phyloP scores from a whole-genome alignment of 257 asterid genomes.

The Linderniella brevidens region DNA sequence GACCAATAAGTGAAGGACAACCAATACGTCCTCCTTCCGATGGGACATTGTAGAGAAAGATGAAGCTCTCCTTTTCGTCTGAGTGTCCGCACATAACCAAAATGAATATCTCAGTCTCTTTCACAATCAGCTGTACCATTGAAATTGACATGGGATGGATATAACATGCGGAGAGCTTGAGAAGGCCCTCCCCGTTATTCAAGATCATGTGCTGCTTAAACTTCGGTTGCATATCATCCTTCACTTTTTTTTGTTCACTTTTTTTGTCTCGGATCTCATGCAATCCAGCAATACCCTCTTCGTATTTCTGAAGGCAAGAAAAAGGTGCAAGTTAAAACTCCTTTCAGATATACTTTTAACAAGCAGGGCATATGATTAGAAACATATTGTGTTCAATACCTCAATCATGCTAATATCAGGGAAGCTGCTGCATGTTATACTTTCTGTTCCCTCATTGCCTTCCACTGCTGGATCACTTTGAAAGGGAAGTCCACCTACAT shows the following conservation, averaged over 20 bases:
- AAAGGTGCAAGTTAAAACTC: conserved; percentile 11
- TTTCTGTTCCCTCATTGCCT: conserved; percentile 16
- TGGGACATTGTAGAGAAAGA: conserved; percentile 51
- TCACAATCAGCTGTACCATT: conserved; percentile 41
- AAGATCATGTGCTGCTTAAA: conserved; percentile 12
- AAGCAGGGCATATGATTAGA: too few relatives aligned
- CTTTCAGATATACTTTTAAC: neutral
- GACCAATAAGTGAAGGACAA: conserved; percentile 62
- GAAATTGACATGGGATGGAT: conserved; percentile 61
- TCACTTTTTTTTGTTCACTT: conserved; percentile 14
- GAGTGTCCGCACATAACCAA: conserved; percentile 50
- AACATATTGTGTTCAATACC: conserved; percentile 11
- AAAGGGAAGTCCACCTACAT: conserved; percentile 11
- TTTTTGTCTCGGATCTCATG: conserved; percentile 15
- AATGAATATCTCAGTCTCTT: conserved; percentile 35
- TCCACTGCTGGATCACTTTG: conserved; percentile 14
- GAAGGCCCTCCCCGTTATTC: conserved; percentile 22
- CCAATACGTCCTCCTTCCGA: conserved; percentile 37
- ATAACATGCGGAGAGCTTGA: conserved; percentile 43
- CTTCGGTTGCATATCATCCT: conserved; percentile 19
- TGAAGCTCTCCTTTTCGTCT: conserved; percentile 27
- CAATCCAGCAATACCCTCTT: conserved; percentile 14
- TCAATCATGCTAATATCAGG: conserved; percentile 17
- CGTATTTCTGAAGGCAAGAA: conserved; percentile 16
- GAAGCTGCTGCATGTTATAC: conserved; percentile 15